Conservation (phyloP, 1,139 yeast species). For the Scheffersomyces quercinus region DNA sequence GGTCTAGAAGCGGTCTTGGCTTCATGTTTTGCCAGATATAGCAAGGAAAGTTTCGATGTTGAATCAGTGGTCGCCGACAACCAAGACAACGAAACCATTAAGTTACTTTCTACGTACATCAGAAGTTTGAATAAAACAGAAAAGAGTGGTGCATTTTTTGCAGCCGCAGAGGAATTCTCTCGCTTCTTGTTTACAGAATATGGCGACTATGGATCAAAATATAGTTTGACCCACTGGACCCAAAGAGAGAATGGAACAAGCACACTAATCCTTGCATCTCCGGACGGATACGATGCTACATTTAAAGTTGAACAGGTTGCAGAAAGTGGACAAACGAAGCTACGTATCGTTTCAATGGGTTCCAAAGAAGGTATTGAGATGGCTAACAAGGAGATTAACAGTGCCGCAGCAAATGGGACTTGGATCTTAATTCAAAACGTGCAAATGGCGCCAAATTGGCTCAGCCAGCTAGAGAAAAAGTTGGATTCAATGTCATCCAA, state of each 20-base stretch:
- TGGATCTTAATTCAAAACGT: slow-evolving; percentile 82
- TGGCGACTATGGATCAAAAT: slow-evolving; percentile 26
- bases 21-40: slow-evolving; percentile 10
- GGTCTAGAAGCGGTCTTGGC: slow-evolving; percentile 7
- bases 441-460: slow-evolving; percentile 70
- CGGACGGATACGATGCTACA: slow-evolving; percentile 69
- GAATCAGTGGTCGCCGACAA: slow-evolving; percentile 10
- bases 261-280: slow-evolving; percentile 58
- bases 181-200: slow-evolving; percentile 25
- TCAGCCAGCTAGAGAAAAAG: slow-evolving; percentile 51
- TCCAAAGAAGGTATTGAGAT: slow-evolving; percentile 62
- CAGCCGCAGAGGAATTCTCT: slow-evolving; percentile 15
- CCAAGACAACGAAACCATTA: slow-evolving; percentile 20
- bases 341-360: slow-evolving; percentile 68
- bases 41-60: slow-evolving; percentile 3
- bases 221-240: slow-evolving; percentile 26
- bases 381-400: slow-evolving; percentile 56
- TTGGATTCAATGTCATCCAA: slow-evolving; percentile 26
- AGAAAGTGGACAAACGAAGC: slow-evolving; percentile 15
- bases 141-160: slow-evolving; percentile 16
- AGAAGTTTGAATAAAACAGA: slow-evolving; percentile 9
- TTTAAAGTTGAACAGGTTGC: slow-evolving; percentile 53
- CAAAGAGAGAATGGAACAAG: slow-evolving; percentile 8
- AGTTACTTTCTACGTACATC: slow-evolving; percentile 12
- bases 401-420: slow-evolving; percentile 45